Base-by-base conservation (phyloP, 2,329 filamentous ascomycete genomes). In the Diaporthe ampelina region DNA sequence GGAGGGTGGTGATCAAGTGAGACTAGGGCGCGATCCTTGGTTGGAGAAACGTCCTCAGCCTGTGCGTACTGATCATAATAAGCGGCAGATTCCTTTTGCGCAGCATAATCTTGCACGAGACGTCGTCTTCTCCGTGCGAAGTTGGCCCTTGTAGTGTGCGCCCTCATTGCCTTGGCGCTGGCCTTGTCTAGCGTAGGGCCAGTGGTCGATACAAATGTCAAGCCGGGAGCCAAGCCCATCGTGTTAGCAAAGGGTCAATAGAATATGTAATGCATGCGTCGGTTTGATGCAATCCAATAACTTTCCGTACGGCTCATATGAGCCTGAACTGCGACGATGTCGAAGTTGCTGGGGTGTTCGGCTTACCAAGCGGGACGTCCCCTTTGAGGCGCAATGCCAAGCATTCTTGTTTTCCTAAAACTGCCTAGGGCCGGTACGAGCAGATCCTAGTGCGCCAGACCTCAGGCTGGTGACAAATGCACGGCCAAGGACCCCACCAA, bases 101-200 rank as follows among this genome's bases (percentile, higher is more conserved):
- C 26, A 9, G 43, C 59, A 8, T 65, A 10, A 3, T 65, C 40
- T 11, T 21, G 40, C 15, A 50, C 59, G 13, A 65, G 10, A 24
- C 59, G 59, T n/a, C 26, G 24, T 21, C 59, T 17, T n/a, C 59
- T 26, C 32, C 26, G 26, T 17, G 59, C 59, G 26, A 65, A 65
- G 48, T 65, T 65, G 43, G 19, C 40, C 15, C 43, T 65, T 10
- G 59, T 65, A 9, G 3, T 35, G 26, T 65, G 59, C 17, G 59
- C 59, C n/a, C 59, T 50, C 59, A 65, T 50, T 35, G 26, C 59
- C 48, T 65, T 65, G 26, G 59, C 59, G 29, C 43, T 65, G 40
- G 6, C 19, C n/a, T n/a, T 50, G 40, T 65, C 59, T 8, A 65
- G 59, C 17, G 40, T 35, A 29, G 59, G 59, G 19, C 59, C 59